Evolutionary conservation across 2,329 filamentous ascomycete species (phyloP), one percentile per base, ranked within the genome.

Genomic region (Aspergillus ochraceoroseus): DNA sequence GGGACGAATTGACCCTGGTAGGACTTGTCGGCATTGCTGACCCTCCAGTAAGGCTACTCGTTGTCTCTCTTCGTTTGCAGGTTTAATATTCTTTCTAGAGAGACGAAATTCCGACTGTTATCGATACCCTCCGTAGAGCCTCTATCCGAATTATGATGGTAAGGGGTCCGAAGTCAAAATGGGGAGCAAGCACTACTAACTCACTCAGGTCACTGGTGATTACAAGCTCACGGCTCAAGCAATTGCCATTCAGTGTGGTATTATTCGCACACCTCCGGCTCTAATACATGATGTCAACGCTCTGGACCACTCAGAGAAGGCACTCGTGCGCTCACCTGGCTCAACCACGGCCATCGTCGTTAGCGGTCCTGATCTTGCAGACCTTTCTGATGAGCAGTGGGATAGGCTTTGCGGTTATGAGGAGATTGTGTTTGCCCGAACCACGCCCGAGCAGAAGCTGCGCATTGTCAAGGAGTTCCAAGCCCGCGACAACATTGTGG

Each of bases 91-190:
- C 7, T 5, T 7, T 13, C 7, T 11, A 41, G 15, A 69, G 77
- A 34, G 70, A 75, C 18, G 78, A 81, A 51, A 80, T 80, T 20
- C 73, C 76, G 0, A 68, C 70, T 8, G 77, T 80, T 1, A 67
- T 80, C 18, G 65, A 69, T n/a, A 84, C 75, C 0, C 70, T 87
- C 11, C 75, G 83, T 8, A 71, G 76, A 1, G 85, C 85, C 3
- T 82, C 82, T 1, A 83, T 89, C 38, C 72, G 80, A n/a, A 79
- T 87, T 19, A 82, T 85, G 61, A 89, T 89, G 84, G 84, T 77
- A 51, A 13, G 38, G 12, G 27, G 7, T 7, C 1, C 8, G 12
- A 13, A 9, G 1, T 17, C n/a, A n/a, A n/a, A n/a, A n/a, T n/a
- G n/a, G n/a, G n/a, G 9, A 11, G 11, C 4, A 23, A 9, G 13